phyloP scores from a whole-genome alignment of 2,329 filamentous ascomycete genomes.

The Neurospora crassa region DNA sequence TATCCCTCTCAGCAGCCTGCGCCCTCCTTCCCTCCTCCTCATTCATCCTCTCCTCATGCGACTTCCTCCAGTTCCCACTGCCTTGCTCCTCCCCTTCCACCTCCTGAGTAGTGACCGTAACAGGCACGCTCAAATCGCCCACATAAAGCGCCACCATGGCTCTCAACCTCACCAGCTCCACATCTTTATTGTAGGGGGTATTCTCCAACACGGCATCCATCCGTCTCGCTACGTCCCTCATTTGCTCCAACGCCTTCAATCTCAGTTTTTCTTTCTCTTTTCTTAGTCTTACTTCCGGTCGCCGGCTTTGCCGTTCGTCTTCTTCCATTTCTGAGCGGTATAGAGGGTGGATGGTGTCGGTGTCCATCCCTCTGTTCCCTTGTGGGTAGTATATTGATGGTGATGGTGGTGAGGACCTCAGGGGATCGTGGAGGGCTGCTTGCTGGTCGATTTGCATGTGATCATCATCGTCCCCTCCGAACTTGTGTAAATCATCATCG shows the following conservation, averaged over 20 bases:
- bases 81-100: background rate
- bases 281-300: constrained; percentile 16
- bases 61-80: constrained; percentile 6
- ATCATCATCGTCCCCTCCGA: constrained; percentile 13
- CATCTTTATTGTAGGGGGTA: constrained; percentile 59
- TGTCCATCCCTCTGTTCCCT: constrained; percentile 5
- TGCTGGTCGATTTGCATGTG: constrained; percentile 10
- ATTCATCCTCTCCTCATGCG: constrained; percentile 23
- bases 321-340: constrained; percentile 8
- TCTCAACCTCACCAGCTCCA: constrained; percentile 58
- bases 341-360: background rate
- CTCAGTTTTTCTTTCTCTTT: constrained; percentile 33
- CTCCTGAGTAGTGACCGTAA: background rate
- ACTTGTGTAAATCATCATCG: constrained; percentile 16
- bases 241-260: constrained; percentile 43
- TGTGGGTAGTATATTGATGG: background rate
- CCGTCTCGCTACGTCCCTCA: constrained; percentile 53
- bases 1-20: constrained; percentile 13
- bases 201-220: constrained; percentile 64
- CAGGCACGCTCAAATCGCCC: constrained; percentile 52
- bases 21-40: background rate
- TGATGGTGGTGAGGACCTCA: background rate
- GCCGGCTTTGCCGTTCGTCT: constrained; percentile 9
- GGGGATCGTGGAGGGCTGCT: background rate
- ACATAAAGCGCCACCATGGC: constrained; percentile 69